Base-by-base conservation (phyloP, 1,139 yeast genomes). In the Yamadazyma membranifaciens region DNA sequence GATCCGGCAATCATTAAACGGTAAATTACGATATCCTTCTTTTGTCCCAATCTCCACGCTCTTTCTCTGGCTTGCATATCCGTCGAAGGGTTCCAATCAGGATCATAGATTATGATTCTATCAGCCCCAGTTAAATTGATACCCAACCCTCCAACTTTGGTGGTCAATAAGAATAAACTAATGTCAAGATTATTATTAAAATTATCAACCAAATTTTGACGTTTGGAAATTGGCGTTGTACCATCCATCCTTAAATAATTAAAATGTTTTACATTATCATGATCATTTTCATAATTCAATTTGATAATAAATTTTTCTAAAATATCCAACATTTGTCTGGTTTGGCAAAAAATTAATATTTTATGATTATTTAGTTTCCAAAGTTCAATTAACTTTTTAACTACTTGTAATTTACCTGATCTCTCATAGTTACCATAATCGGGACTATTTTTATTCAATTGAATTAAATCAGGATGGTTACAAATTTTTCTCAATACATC, bases 41-140 rank as follows among this genome's bases (percentile, higher is more conserved):
- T 91, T 57, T 92, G 98, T 0, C 98, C 98, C 46, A 92, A 73
- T 50, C 98, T 72, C 98, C 98, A 92, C 0, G 98, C 98, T 38
- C 98, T 66, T 60, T 92, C 98, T 47, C 98, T 69, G 0, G 98
- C 98, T 61, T 92, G 98, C 48, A 92, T 77, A 66, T 92, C 98
- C 0, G 98, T 92, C 0, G 97, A 88, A 0, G 98, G 98, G 56
- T 92, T 92, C 98, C 98, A 92, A 60, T 92, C 98, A 0, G 98
- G 98, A 56, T 92, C 98, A 58, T 75, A 92, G 13, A 92, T 92
- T 14, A 92, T 88, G 6, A 92, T 96, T 39, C 98, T 67, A 52
- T 89, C 92, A 0, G 98, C 98, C 4, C 98, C 98, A 0, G 97
- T 92, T 37, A 92, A 63, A 59, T 92, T 92, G 2, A 92, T 87